Percentiles rank a stretch among this genome's conserved stretches.
phyloP scores from a whole-genome alignment of 2,329 filamentous ascomycete genomes.

The Fusarium miscanthi region DNA sequence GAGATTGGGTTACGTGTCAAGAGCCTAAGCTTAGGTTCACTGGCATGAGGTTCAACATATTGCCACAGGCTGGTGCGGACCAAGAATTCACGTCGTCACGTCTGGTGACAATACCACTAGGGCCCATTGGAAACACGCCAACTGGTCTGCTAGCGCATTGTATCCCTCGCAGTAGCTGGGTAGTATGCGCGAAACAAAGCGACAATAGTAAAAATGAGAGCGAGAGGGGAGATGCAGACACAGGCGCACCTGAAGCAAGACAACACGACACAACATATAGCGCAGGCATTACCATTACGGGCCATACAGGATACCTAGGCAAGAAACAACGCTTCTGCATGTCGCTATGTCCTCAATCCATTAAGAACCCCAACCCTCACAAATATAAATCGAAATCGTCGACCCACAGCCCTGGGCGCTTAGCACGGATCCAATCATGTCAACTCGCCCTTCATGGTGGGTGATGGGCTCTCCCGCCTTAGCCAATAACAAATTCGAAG shows the following conservation, averaged over 20 bases:
- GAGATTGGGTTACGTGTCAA: conserved; percentile 13
- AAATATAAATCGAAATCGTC: conserved; percentile 25
- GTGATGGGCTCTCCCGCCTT: conserved; percentile 46
- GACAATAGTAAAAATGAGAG: conserved; percentile 23
- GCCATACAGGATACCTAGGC: not conserved
- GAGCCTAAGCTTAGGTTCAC: conserved; percentile 18
- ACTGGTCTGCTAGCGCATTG: conserved; percentile 36
- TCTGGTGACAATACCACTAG: conserved; percentile 8
- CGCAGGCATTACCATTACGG: conserved; percentile 14
- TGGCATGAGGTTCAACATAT: not conserved
- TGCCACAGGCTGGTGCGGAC: conserved; percentile 2
- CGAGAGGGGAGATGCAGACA: conserved; percentile 4
- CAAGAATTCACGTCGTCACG: not conserved
- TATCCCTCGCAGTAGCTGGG: conserved; percentile 44
- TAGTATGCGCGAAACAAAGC: conserved; percentile 32
- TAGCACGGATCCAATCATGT: conserved; percentile 51
- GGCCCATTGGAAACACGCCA: conserved; percentile 22
- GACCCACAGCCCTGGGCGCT: conserved; percentile 48
- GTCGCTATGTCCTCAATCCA: conserved; percentile 22
- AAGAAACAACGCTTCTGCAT: conserved; percentile 41
- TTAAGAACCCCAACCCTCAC: conserved; percentile 34
- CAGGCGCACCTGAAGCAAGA: conserved; percentile 22
- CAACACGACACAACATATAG: conserved; percentile 24
- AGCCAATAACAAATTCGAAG: conserved; percentile 44
- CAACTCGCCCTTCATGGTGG: conserved; percentile 40